Conservation (phyloP, 805 yeast species). For the Monosporozyma unispora region DNA sequence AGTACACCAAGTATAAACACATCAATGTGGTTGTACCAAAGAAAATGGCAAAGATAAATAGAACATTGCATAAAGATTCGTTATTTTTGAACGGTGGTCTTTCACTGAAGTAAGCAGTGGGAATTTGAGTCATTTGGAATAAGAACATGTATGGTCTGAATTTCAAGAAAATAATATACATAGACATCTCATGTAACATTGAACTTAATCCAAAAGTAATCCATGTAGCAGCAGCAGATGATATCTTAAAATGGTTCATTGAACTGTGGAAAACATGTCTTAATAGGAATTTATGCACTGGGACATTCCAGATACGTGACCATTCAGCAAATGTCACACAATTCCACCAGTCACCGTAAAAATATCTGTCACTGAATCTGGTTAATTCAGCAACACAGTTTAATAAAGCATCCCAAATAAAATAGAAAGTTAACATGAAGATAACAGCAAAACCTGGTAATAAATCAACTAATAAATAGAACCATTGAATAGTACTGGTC, state of each 20-base stretch:
- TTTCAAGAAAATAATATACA: slow-evolving; percentile 77
- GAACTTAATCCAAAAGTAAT: slow-evolving; percentile 75
- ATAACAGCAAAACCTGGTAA: slow-evolving; percentile 72
- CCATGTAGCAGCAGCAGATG: slow-evolving; percentile 60
- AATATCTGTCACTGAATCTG: slow-evolving; percentile 78
- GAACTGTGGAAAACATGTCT: slow-evolving; percentile 93
- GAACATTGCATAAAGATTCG: slow-evolving; percentile 60
- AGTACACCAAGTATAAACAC: slow-evolving; percentile 72
- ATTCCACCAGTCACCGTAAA: slow-evolving; percentile 98
- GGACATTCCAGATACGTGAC: slow-evolving; percentile 88
- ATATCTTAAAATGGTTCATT: slow-evolving; percentile 62
- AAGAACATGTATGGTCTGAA: slow-evolving; percentile 74
- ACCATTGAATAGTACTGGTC: slow-evolving; percentile 20
- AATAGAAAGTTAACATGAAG: slow-evolving; percentile 70
- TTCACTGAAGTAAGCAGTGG: slow-evolving; percentile 57
- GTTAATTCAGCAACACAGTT: slow-evolving; percentile 87
- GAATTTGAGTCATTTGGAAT: slow-evolving; percentile 84
- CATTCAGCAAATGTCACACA: slow-evolving; percentile 89
- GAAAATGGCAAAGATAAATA: slow-evolving; percentile 88
- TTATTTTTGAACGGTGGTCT: slow-evolving; percentile 47
- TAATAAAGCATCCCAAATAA: slow-evolving; percentile 92
- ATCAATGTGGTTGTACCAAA: slow-evolving; percentile 86
- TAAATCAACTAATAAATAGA: slow-evolving; percentile 49
- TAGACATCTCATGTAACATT: slow-evolving; percentile 80
- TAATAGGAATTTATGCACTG: slow-evolving; percentile 81